Evolutionary conservation across 2,329 filamentous ascomycete species (phyloP), one percentile per base, ranked within the genome.

Genomic region (Fusarium liriodendri): DNA sequence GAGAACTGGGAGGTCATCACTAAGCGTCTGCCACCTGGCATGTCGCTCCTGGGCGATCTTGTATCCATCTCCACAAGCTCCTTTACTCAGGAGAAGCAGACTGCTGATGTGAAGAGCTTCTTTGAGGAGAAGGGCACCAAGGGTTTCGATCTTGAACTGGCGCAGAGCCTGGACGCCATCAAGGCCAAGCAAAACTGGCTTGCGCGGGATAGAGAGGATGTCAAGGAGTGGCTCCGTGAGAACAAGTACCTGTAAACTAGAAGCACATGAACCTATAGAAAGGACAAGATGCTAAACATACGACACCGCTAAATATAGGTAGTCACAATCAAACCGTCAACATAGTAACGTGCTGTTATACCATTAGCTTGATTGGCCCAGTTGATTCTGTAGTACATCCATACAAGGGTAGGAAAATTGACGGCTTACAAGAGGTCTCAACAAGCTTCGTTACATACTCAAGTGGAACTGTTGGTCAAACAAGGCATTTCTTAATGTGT

Each of bases 141-240:
- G 83, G 90, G 95, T 50, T 98, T 95, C 79, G 94, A 97, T 80
- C 92, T 95, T 81, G 92, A 94, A 58, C 86, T 98, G 67, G 94
- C 95, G n/a, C 96, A 98, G 87, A 96, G 93, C 82, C 88, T 93
- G 76, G 96, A 98, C 82, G 88, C 92, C 5, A 93, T 98, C 78
- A 90, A 90, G 70, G 95, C 95, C 64, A 98, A 98, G 90, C 77
- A 79, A 70, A 78, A 73, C 88, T 92, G 77, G 89, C 91, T 69
- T 16, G 64, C 70, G 1, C 68, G 77, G 33, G 95, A 98, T 82
- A 87, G 88, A 50, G 88, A 90, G 32, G 94, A 97, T 82, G 93
- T 98, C 63, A 74, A 78, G 66, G 72, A 79, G 45, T 95, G 93
- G 92, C 72, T 80, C 27, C 54, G 52, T 22, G 65, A 79, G 25